These are phyloP conservation scores for Malus domestica DNA, from an alignment of 306 rosid species.

Conservation along the genomic window DNA sequence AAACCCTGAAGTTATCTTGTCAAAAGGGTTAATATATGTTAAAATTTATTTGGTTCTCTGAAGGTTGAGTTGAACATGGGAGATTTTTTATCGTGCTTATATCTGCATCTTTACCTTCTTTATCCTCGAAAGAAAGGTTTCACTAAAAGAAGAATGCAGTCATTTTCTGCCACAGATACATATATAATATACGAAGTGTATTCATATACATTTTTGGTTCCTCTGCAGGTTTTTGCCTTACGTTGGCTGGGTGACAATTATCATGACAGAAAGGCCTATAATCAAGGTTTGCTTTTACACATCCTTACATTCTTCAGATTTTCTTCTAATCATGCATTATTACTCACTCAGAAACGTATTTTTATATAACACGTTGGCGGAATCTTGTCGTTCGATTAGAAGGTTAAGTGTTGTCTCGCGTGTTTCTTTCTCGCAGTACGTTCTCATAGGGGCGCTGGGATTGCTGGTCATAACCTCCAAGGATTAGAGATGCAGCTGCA, in stretches of 20 bases:
- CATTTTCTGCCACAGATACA: not conserved
- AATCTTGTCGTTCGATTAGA: not conserved
- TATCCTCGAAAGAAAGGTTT: not conserved
- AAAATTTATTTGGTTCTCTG: not conserved
- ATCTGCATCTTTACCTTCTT: not conserved
- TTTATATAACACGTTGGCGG: not conserved
- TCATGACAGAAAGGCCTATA: constrained; percentile 63
- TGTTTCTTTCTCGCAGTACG: constrained; percentile 32
- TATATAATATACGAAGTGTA: not conserved
- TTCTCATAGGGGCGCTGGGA: constrained; percentile 38
- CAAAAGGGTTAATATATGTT: not conserved
- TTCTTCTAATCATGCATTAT: not conserved
- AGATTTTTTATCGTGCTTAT: not conserved
- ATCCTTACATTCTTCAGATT: not conserved
- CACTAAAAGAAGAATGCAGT: not conserved
- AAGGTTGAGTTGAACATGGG: not conserved
- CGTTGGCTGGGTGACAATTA: constrained; percentile 59
- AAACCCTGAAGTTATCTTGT: not conserved
- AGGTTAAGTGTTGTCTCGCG: not conserved
- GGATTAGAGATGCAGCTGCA: constrained; percentile 9
- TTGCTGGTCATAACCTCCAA: constrained; percentile 33
- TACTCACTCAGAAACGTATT: not conserved
- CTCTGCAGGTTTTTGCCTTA: constrained; percentile 62
- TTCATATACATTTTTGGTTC: not conserved
- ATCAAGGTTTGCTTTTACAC: constrained; percentile 49